phyloP scores from a whole-genome alignment of 371 early-diverging fungal genomes.

The Chytridium lagenaria region DNA sequence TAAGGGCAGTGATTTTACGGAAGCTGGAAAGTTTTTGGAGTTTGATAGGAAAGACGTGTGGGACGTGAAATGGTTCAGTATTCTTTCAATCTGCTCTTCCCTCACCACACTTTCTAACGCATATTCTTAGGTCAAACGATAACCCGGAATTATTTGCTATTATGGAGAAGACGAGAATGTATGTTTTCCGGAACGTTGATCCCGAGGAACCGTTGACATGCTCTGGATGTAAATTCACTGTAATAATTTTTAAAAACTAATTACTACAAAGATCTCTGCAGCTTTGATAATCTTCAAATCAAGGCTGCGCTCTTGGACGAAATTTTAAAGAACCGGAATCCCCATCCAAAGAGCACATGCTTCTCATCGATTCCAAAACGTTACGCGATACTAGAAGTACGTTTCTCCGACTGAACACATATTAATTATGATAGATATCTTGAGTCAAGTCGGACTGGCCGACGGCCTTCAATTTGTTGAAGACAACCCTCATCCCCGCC shows the following conservation, averaged over 20 bases:
- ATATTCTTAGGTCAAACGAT: conserved; percentile 53
- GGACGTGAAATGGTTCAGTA: conserved; percentile 55
- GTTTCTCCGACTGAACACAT: not conserved
- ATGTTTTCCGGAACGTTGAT: conserved; percentile 55
- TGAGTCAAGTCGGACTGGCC: conserved; percentile 47
- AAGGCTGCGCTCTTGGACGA: conserved; percentile 56
- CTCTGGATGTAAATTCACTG: conserved; percentile 52
- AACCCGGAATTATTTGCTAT: conserved; percentile 59
- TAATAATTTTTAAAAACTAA: not conserved
- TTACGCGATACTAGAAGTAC: conserved; percentile 55
- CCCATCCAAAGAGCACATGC: conserved; percentile 44
- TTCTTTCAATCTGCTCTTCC: not conserved
- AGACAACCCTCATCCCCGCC: conserved; percentile 55
- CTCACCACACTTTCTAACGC: no score
- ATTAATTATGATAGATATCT: conserved; percentile 35
- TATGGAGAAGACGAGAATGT: conserved; percentile 62
- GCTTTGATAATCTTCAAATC: conserved; percentile 55
- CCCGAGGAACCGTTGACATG: conserved; percentile 61
- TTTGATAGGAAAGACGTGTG: conserved; percentile 66
- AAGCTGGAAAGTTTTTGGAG: conserved; percentile 50
- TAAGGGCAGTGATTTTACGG: conserved; percentile 11
- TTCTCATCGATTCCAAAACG: conserved; percentile 49
- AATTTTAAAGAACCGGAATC: conserved; percentile 52
- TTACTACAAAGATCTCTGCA: conserved; percentile 49
- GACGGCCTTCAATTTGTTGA: conserved; percentile 59